Conservation (phyloP, 2,329 filamentous ascomycete genomes). For the Penicillium sp. region DNA sequence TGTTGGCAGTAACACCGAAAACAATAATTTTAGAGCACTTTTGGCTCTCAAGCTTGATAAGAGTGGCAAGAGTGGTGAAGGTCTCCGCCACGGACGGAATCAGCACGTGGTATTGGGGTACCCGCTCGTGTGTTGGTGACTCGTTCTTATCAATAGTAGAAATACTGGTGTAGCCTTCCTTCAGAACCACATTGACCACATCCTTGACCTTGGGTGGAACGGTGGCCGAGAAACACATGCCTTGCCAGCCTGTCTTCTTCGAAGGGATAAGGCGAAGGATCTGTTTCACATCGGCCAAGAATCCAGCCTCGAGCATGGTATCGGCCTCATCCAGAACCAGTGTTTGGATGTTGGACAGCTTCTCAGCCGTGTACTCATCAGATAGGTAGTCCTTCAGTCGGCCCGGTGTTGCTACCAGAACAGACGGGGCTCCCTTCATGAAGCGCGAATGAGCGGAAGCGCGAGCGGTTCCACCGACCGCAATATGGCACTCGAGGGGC, state of each 20-base stretch:
- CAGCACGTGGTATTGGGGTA: conserved; percentile 50
- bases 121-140: conserved; percentile 65
- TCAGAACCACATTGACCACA: conserved; percentile 66
- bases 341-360: conserved; percentile 49
- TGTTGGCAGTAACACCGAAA: conserved; percentile 76
- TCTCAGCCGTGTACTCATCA: conserved; percentile 42
- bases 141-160: conserved; percentile 80
- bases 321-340: conserved; percentile 49
- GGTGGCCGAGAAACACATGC: conserved; percentile 86
- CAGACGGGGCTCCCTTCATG: conserved; percentile 30
- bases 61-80: conserved; percentile 46
- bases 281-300: conserved; percentile 53
- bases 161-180: conserved; percentile 74
- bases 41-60: conserved; percentile 46
- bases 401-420: conserved; percentile 51
- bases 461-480: conserved; percentile 41
- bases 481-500: conserved; percentile 46
- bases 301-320: conserved; percentile 38
- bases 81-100: conserved; percentile 46
- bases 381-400: conserved; percentile 50
- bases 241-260: conserved; percentile 47
- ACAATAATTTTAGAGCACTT: conserved; percentile 78
- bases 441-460: conserved; percentile 29
- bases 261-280: conserved; percentile 53
- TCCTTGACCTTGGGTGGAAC: conserved; percentile 78